phyloP scores from a whole-genome alignment of 768 basidiomycete species.

The Tubosaeta sp. region DNA sequence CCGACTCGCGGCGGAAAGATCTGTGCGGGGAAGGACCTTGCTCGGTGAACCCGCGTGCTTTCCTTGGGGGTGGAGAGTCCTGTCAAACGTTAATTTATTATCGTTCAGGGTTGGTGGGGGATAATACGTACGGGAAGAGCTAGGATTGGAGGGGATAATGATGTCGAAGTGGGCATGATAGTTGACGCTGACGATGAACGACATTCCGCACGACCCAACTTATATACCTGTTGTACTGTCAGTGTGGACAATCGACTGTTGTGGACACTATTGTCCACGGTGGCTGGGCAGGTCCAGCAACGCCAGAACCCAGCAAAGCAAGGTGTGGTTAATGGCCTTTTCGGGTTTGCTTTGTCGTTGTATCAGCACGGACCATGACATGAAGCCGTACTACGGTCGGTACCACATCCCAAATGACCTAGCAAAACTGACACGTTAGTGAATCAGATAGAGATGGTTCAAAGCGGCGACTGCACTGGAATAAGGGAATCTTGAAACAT shows the following conservation, averaged over 20 bases:
- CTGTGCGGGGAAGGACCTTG: background rate
- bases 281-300: background rate
- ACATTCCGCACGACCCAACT: background rate
- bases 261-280: constrained; percentile 16
- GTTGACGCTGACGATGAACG: background rate
- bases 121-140: constrained; percentile 6
- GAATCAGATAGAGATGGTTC: background rate
- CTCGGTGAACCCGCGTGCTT: background rate
- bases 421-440: background rate
- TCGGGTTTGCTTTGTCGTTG: constrained; percentile 5
- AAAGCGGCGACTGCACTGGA: constrained; percentile 5
- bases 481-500: background rate
- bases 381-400: background rate
- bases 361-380: background rate
- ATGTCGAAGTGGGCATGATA: constrained; percentile 7
- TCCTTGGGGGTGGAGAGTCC: constrained; percentile 6
- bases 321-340: constrained; percentile 1
- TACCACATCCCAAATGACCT: background rate
- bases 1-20: background rate
- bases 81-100: background rate
- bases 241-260: constrained; percentile 3
- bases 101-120: background rate
- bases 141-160: background rate
- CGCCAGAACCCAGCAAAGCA: background rate
- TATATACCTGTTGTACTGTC: constrained; percentile 10